These are phyloP conservation scores for Leonotis leonurus DNA, from an alignment of 257 asterid species.

Conservation along the genomic window DNA sequence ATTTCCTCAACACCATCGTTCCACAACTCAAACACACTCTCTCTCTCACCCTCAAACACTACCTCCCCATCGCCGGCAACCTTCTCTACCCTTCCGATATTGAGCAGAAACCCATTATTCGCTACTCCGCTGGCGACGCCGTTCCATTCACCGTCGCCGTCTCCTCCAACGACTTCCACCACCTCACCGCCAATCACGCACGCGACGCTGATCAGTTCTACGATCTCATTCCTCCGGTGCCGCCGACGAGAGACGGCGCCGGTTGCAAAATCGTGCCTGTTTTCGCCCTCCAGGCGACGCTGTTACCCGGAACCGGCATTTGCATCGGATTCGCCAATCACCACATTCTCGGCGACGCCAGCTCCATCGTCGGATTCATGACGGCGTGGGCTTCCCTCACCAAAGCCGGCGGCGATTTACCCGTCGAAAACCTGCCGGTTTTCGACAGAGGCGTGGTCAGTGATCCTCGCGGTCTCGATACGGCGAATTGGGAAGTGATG, in stretches of 20 bases:
- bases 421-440: neutral
- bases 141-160: conserved; percentile 33
- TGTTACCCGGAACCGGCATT: conserved; percentile 37
- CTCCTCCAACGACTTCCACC: conserved; percentile 23
- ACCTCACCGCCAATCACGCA: conserved; percentile 20
- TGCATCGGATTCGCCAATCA: conserved; percentile 36
- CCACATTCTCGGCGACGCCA: conserved; percentile 39
- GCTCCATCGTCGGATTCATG: conserved; percentile 26
- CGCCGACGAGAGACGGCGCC: conserved; percentile 4
- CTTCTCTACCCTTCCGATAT: conserved; percentile 24
- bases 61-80: conserved; percentile 42
- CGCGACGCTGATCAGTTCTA: conserved; percentile 38
- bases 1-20: conserved; percentile 25
- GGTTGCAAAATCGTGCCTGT: conserved; percentile 20
- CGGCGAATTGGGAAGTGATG: conserved; percentile 10
- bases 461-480: conserved; percentile 19
- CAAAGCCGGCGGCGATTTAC: conserved; percentile 6
- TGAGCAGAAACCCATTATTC: conserved; percentile 21
- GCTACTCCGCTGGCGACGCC: conserved; percentile 36
- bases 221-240: conserved; percentile 27
- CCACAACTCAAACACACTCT: conserved; percentile 48
- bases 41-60: conserved; percentile 40
- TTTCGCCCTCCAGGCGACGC: conserved; percentile 36
- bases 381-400: conserved; percentile 36
- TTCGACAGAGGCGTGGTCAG: conserved; percentile 14